These are phyloP conservation scores for Trypanosoma rangeli DNA, from an alignment of 208 protist genomes.

Conservation along the genomic window DNA sequence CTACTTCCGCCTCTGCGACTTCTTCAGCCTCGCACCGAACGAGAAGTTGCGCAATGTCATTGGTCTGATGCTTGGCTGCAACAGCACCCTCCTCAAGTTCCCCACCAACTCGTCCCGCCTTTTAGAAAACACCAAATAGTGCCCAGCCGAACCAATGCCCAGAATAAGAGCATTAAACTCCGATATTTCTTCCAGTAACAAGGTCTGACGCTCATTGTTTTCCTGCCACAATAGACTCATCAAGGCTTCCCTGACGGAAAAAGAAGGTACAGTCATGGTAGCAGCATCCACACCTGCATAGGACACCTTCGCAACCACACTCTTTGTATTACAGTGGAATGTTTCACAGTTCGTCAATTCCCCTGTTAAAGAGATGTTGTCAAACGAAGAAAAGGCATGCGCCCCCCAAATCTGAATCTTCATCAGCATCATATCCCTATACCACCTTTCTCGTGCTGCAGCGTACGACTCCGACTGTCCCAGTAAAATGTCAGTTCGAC, in stretches of 20 bases:
- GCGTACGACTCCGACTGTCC: neutral
- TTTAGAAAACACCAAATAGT: neutral
- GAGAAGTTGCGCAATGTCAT: no score
- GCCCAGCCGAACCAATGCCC: neutral
- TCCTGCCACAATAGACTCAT: slow-evolving; percentile 4
- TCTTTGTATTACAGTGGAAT: neutral
- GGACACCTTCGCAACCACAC: neutral
- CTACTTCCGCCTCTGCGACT: no score
- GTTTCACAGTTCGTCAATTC: neutral
- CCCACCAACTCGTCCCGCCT: neutral
- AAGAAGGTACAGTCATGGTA: no score
- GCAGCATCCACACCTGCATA: neutral
- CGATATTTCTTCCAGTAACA: slow-evolving; percentile 4
- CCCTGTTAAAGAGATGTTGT: neutral
- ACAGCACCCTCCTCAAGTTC: neutral
- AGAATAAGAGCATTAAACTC: slow-evolving; percentile 8
- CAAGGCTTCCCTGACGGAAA: neutral
- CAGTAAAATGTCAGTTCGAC: slow-evolving; percentile 15
- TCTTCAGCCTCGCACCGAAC: no score
- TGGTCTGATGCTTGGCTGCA: neutral
- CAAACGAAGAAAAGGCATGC: no score
- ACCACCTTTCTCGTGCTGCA: neutral
- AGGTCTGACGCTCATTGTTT: slow-evolving; percentile 1
- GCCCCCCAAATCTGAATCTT: no score
- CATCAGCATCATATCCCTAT: neutral